Conservation (phyloP, 225 moss, liverwort and hornwort species). For the Polytrichum formosum region DNA sequence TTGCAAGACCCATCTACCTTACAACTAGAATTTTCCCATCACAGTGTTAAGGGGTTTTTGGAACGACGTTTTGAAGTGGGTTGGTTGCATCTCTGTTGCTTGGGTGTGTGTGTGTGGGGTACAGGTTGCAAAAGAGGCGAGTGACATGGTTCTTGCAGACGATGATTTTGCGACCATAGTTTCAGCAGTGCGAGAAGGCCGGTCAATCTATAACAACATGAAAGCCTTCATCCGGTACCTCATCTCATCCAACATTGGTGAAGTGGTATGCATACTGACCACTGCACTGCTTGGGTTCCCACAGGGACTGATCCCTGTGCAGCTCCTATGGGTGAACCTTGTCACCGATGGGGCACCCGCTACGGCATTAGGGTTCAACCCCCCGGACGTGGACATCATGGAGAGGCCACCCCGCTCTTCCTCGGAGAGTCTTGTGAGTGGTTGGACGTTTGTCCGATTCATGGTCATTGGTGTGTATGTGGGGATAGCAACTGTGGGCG, state of each 20-base stretch:
- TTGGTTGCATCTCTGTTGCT: too few species aligned
- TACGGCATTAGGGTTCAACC: conserved; percentile 63
- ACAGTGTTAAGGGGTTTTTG: too few species aligned
- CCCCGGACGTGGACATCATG: conserved; percentile 56
- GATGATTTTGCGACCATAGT: conserved; percentile 69
- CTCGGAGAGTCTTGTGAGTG: conserved; percentile 41
- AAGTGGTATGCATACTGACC: conserved; percentile 53
- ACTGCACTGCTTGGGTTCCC: conserved; percentile 55
- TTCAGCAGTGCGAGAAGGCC: conserved; percentile 49
- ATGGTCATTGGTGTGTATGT: conserved; percentile 48
- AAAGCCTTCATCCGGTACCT: conserved; percentile 72
- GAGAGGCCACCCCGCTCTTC: conserved; percentile 43
- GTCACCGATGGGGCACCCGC: conserved; percentile 71
- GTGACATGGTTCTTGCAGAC: conserved; percentile 73
- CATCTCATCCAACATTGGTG: conserved; percentile 69
- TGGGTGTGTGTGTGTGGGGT: conserved; percentile 13
- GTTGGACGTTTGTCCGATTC: conserved; percentile 56
- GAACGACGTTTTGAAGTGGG: too few species aligned
- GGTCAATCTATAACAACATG: conserved; percentile 73
- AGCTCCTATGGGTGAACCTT: conserved; percentile 70
- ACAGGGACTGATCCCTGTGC: conserved; percentile 58
- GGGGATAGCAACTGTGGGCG: conserved; percentile 48
- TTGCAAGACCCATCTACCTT: too few species aligned
- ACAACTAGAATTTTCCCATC: too few species aligned
- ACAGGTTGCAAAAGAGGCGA: conserved; percentile 69